Conservation (phyloP, 139 green algal species). For the Chlorella vulgaris region DNA sequence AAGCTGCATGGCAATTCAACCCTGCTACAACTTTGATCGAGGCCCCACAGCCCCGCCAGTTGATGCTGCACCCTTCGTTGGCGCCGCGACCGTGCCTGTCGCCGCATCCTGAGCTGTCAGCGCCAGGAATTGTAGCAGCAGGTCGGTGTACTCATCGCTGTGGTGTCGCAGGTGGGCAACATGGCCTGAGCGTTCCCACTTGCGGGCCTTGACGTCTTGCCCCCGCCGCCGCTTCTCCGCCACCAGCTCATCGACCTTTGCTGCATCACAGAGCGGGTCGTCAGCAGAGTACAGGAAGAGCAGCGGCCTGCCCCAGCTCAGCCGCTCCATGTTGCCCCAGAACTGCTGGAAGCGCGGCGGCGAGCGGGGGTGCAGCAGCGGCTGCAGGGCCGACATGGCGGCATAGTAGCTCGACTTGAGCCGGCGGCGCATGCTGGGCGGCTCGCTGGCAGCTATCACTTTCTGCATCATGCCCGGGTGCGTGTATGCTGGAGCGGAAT, state of each 20-base stretch:
- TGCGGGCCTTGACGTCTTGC: not conserved
- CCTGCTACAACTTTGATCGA: too few species aligned
- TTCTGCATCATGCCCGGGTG: conserved; percentile 6
- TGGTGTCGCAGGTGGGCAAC: conserved; percentile 26
- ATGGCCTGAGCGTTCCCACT: conserved; percentile 20
- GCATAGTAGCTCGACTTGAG: not conserved
- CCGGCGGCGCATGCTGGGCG: not conserved
- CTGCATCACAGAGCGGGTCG: conserved; percentile 12
- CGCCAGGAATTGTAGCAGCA: conserved; percentile 24
- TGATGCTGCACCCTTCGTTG: not conserved
- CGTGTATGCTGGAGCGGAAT: conserved; percentile 28
- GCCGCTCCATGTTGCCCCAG: conserved; percentile 2
- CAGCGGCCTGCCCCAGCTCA: not conserved
- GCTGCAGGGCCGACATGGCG: not conserved
- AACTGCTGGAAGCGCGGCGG: not conserved
- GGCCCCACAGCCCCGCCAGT: too few species aligned
- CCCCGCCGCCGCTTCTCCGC: conserved; percentile 1
- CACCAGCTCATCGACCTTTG: conserved; percentile 5
- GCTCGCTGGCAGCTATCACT: conserved; percentile 5
- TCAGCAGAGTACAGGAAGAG: conserved; percentile 22
- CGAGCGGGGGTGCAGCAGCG: not conserved
- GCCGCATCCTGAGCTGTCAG: not conserved
- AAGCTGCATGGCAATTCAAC: too few species aligned
- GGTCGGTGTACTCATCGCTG: conserved; percentile 14
- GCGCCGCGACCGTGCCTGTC: not conserved